These are phyloP conservation scores for Claviceps digitariae DNA, from an alignment of 2,329 filamentous ascomycete species.

Conservation along the genomic window DNA sequence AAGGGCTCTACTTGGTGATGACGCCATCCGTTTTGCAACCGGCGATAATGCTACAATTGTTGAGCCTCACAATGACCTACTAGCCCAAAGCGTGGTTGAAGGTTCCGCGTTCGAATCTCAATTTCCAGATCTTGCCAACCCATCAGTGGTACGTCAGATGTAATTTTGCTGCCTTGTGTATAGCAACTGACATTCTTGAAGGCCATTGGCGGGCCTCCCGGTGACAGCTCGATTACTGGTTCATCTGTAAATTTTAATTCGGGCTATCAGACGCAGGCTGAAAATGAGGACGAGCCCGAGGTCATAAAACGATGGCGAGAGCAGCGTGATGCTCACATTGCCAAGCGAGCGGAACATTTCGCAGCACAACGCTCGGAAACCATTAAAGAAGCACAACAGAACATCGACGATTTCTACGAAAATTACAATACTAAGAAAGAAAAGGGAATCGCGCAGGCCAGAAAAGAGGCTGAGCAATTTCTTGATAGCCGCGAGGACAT, in stretches of 20 bases:
- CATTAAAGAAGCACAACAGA: slow-evolving; percentile 76
- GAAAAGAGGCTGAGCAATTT: slow-evolving; percentile 88
- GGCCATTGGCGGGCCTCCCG: slow-evolving; percentile 18
- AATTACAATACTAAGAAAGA: slow-evolving; percentile 99
- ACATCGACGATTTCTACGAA: slow-evolving; percentile 98
- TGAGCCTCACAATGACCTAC: slow-evolving; percentile 55
- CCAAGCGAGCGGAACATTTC: slow-evolving; percentile 75
- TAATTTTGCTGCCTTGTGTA: no score
- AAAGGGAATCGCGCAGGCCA: slow-evolving; percentile 77
- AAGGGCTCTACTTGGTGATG: slow-evolving; percentile 79
- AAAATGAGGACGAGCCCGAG: slow-evolving; percentile 72
- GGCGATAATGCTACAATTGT: slow-evolving; percentile 55
- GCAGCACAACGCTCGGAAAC: slow-evolving; percentile 72
- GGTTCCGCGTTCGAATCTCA: slow-evolving; percentile 63
- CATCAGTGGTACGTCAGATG: slow-evolving; percentile 19
- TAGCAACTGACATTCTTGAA: slow-evolving; percentile 7
- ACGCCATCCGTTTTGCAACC: slow-evolving; percentile 80
- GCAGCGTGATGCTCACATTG: slow-evolving; percentile 68
- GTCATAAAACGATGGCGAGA: slow-evolving; percentile 88
- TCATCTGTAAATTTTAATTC: slow-evolving; percentile 50
- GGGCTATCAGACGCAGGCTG: slow-evolving; percentile 41
- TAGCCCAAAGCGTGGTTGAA: slow-evolving; percentile 49
- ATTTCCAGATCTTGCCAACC: slow-evolving; percentile 62
- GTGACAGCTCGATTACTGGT: slow-evolving; percentile 51
- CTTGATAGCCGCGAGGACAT: slow-evolving; percentile 81